Percentiles rank a stretch among this genome's conserved stretches.
These are phyloP conservation scores for Colletotrichum sp. DNA, from an alignment of 2,329 filamentous ascomycete species.

Conservation along the genomic window DNA sequence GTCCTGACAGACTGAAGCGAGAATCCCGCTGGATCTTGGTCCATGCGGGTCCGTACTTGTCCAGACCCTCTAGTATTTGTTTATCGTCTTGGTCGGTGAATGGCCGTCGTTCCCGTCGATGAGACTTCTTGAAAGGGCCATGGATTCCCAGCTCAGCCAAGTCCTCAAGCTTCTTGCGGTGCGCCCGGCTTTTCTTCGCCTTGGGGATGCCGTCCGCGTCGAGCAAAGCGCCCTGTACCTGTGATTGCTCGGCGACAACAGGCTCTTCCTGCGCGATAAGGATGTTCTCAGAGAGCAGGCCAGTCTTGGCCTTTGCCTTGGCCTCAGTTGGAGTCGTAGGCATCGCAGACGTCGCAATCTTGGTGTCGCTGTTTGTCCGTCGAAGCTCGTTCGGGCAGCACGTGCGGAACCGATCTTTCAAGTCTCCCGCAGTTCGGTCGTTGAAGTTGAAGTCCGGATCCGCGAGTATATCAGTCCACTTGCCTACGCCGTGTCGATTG, in stretches of 20 bases:
- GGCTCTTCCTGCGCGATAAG: slow-evolving; percentile 52
- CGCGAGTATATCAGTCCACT: slow-evolving; percentile 69
- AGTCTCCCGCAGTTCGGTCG: slow-evolving; percentile 63
- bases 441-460: slow-evolving; percentile 67
- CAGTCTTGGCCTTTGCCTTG: slow-evolving; percentile 49
- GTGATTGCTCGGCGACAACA: slow-evolving; percentile 24
- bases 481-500: slow-evolving; percentile 66
- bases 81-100: slow-evolving; percentile 69
- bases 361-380: slow-evolving; percentile 38
- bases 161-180: slow-evolving; percentile 62
- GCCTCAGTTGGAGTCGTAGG: slow-evolving; percentile 25
- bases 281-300: slow-evolving; percentile 60
- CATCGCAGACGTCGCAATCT: slow-evolving; percentile 17
- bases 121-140: slow-evolving; percentile 66
- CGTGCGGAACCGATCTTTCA: slow-evolving; percentile 71
- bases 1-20: slow-evolving; percentile 60
- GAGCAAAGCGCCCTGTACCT: slow-evolving; percentile 22
- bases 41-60: slow-evolving; percentile 67
- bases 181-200: slow-evolving; percentile 56
- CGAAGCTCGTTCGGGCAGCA: slow-evolving; percentile 68
- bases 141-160: slow-evolving; percentile 64
- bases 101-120: slow-evolving; percentile 62
- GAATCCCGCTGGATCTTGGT: slow-evolving; percentile 68
- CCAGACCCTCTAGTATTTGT: slow-evolving; percentile 65
- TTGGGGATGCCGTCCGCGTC: slow-evolving; percentile 42